phyloP scores from a whole-genome alignment of 495 filamentous ascomycete genomes.

The Podospora tetraspora region DNA sequence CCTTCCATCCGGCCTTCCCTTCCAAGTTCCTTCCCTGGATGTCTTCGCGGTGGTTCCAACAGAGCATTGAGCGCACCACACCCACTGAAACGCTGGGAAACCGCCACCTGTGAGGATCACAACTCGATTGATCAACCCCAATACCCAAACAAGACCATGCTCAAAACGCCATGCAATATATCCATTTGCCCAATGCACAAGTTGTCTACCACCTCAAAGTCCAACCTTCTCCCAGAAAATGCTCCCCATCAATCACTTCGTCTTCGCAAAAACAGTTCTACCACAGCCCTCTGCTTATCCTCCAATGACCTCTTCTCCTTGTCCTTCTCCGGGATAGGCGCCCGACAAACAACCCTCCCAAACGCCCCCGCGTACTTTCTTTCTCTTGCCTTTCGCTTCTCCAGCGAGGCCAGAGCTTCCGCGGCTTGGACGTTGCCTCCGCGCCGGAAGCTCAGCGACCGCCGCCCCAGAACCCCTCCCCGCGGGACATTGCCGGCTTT shows the following conservation, averaged over 20 bases:
- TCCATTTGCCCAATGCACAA: neutral
- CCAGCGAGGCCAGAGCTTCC: slow-evolving; percentile 29
- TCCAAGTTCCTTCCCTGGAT: neutral
- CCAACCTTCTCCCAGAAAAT: neutral
- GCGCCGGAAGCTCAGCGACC: slow-evolving; percentile 40
- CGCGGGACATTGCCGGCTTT: slow-evolving; percentile 16
- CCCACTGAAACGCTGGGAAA: neutral
- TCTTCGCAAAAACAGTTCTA: slow-evolving; percentile 39
- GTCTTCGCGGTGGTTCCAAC: neutral
- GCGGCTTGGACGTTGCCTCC: slow-evolving; percentile 20
- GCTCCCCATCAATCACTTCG: slow-evolving; percentile 17
- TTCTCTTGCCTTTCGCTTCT: slow-evolving; percentile 42
- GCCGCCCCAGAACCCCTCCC: slow-evolving; percentile 25
- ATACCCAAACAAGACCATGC: neutral
- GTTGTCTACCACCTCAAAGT: neutral
- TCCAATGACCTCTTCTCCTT: slow-evolving; percentile 44
- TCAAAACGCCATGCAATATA: neutral
- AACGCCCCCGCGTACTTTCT: slow-evolving; percentile 45
- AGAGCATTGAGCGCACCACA: neutral
- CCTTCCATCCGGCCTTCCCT: neutral
- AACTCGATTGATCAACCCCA: neutral
- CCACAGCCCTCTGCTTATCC: slow-evolving; percentile 37
- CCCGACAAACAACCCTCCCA: slow-evolving; percentile 41
- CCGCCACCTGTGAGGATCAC: neutral
- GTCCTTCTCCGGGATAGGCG: slow-evolving; percentile 34